Base-by-base conservation (phyloP, 352 stramenopile genomes). In the Pythium scleroteichum region DNA sequence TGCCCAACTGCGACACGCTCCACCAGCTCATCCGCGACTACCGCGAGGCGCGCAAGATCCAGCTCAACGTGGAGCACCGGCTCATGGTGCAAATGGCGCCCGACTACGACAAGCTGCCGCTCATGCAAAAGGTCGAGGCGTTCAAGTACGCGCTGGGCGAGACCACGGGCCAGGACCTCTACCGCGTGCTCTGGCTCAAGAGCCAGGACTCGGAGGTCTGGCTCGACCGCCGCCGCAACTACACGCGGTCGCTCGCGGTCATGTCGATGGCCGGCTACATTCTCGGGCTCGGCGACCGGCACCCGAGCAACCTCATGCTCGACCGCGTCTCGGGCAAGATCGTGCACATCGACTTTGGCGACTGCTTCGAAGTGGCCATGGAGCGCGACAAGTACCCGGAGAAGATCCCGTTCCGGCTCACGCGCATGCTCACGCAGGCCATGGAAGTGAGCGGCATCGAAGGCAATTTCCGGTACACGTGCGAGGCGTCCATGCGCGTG, bases 241-340 rank as follows among this genome's bases (percentile, higher is more conserved):
- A 97, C 63, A 99, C 97, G 20, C 87, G 97, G 0, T 98, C 95
- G 53, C 78, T 99, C n/a, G 98, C 98, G 1, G 97, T 99, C 16
- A 99, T 99, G 97, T 99, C 91, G 44, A 99, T 99, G 93, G 98
- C 99, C 23, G 98, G 98, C 10, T 99, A 99, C 68, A 99, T 99
- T 64, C 78, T 99, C 38, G 98, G 98, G 41, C 84, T 99, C 53
- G 98, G 98, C 14, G 98, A 99, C 85, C 86, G 98, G 4, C 98
- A 99, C 82, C 97, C 98, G 44, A 98, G 90, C 40, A 99, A 99
- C 80, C 79, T 99, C 20, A 99, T 99, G 98, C 76, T 99, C 0
- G 96, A 99, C 75, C 88, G 98, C 64, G 78, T 98, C n/a, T 99
- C 95, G 53, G 97, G 98, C n/a, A 98, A 98, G 76, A 87, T 99